Percentiles rank a stretch among this genome's conserved stretches.
phyloP scores from a whole-genome alignment of 768 basidiomycete species.

The Amanita polypyramis region DNA sequence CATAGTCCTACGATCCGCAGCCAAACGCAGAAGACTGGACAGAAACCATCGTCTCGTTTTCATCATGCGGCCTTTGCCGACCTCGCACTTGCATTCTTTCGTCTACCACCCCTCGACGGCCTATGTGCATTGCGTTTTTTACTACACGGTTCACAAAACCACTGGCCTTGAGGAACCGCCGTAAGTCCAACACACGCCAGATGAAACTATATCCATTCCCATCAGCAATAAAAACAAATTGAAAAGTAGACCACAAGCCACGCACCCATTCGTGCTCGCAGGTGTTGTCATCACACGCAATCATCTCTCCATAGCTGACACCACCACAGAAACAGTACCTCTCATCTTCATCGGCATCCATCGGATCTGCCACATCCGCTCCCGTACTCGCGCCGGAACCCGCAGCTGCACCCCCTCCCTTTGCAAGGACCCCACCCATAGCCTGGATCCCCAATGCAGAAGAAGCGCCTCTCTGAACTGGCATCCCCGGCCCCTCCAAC shows the following conservation, averaged over 20 bases:
- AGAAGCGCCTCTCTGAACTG: conserved; percentile 38
- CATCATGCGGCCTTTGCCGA: conserved; percentile 3
- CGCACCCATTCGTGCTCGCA: conserved; percentile 90
- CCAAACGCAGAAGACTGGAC: background rate
- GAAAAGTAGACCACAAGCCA: conserved; percentile 16
- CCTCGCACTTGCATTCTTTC: conserved; percentile 13
- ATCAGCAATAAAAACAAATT: conserved; percentile 1
- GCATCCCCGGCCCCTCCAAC: conserved; percentile 74
- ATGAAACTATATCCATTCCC: conserved; percentile 51
- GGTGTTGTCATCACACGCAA: conserved; percentile 75
- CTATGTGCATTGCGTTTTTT: conserved; percentile 44
- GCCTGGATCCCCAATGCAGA: background rate
- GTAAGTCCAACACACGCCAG: conserved; percentile 62
- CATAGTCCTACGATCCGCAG: background rate
- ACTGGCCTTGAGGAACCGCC: conserved; percentile 55
- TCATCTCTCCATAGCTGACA: conserved; percentile 89
- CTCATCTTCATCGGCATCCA: conserved; percentile 46
- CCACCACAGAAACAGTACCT: conserved; percentile 82
- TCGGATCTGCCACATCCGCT: conserved; percentile 23
- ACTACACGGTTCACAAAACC: conserved; percentile 68
- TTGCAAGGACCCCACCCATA: conserved; percentile 15
- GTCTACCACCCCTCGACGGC: conserved; percentile 42
- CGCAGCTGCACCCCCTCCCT: background rate
- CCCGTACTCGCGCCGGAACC: conserved; percentile 13
- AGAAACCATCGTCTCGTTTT: too few relatives aligned